Evolutionary conservation across 306 rosid genomes (phyloP).

Genomic region (Morella rubra): DNA sequence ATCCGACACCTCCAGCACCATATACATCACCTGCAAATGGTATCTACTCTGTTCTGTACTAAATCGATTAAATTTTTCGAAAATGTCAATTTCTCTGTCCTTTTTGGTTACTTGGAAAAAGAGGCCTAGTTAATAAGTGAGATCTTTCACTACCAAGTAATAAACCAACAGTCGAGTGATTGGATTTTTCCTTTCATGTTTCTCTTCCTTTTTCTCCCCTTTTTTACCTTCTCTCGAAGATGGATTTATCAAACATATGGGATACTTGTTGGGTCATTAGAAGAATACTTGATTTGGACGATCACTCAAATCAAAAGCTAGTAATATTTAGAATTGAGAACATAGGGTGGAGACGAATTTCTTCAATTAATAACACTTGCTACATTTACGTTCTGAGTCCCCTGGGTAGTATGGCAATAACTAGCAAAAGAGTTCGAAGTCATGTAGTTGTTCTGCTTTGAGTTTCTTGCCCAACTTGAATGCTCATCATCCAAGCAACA

Average conservation of each 20-base stretch:
- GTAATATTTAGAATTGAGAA: neutral
- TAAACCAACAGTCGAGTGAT: constrained; percentile 20
- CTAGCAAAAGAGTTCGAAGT: constrained; percentile 4
- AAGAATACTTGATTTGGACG: neutral
- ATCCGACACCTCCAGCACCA: constrained; percentile 76
- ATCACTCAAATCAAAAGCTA: neutral
- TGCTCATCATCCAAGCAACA: constrained; percentile 3
- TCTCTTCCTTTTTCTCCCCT: neutral
- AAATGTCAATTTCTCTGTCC: constrained; percentile 26
- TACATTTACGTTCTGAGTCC: constrained; percentile 4
- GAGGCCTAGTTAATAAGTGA: constrained; percentile 9
- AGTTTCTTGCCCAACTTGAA: constrained; percentile 8
- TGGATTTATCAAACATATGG: neutral
- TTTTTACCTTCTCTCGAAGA: neutral
- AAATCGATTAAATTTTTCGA: constrained; percentile 12
- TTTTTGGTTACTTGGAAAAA: constrained; percentile 20
- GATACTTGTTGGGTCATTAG: neutral
- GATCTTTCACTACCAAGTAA: constrained; percentile 14
- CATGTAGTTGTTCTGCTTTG: neutral
- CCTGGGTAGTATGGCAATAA: constrained; percentile 6
- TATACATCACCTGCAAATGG: constrained; percentile 79
- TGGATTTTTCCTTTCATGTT: constrained; percentile 13
- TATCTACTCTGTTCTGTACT: constrained; percentile 30
- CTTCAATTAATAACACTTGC: constrained; percentile 6
- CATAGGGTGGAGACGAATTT: neutral